Base-by-base conservation (phyloP, 768 basidiomycete species). In the Mycena kentingensis region DNA sequence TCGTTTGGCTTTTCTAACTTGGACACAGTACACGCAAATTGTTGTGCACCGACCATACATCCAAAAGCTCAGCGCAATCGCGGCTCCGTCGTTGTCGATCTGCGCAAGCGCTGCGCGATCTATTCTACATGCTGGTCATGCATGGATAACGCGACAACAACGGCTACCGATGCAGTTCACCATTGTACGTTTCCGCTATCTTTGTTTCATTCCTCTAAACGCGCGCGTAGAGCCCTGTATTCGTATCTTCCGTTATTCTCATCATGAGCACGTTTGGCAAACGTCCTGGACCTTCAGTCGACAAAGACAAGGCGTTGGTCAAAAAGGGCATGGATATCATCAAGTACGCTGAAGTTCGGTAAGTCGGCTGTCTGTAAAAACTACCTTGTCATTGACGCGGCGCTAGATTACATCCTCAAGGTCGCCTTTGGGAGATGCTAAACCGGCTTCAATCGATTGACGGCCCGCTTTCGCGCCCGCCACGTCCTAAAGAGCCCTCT, bases 1-100 rank as follows among this genome's bases (percentile, higher is more conserved):
- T 44, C 79, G 77, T 0, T 73, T 73, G 1, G 70, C 73, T 12
- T 13, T 22, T 34, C 24, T 15, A 21, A 25, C 22, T 16, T 34
- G 51, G 21, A 47, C 3, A 12, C 15, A 58, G 57, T n/a, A n/a
- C n/a, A n/a, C n/a, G n/a, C n/a, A n/a, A n/a, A n/a, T n/a, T n/a
- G n/a, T n/a, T n/a, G 54, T 58, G 7, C 57, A 58, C 21, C 44
- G 57, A 7, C 82, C 27, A 26, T 54, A 54, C 32, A 47, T 54
- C 21, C 49, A 51, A 32, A 54, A 48, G 26, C 22, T 22, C 15
- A 44, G 16, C 21, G 39, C n/a, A 5, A 25, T 54, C 15, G 46
- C 49, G 25, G 47, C 42, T 11, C 50, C 54, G 6, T 59, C 58
- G 4, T 51, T 60, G 11, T 49, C 58, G 15, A 55, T 60, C 11